Evolutionary conservation across 768 basidiomycete species (phyloP).

Genomic region (Rhizopogon sp.): DNA sequence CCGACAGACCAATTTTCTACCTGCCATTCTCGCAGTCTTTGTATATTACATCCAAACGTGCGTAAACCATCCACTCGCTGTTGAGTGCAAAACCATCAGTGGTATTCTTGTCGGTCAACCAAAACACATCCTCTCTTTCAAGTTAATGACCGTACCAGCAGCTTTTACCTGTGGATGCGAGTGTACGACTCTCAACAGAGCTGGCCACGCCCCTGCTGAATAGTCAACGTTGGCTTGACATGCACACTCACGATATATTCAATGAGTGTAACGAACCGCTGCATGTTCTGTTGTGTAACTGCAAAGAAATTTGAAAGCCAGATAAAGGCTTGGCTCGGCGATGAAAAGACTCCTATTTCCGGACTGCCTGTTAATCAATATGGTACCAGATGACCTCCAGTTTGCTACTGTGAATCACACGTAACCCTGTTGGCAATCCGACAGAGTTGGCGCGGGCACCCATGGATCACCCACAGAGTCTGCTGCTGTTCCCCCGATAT

Average conservation of each 20-base stretch:
- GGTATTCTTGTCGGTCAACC: conserved; percentile 45
- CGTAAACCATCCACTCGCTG: background rate
- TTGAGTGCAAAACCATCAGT: conserved; percentile 28
- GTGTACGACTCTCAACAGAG: background rate
- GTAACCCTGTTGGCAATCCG: no score
- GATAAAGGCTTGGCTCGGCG: conserved; percentile 38
- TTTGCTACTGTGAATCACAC: no score
- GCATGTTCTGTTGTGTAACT: conserved; percentile 9
- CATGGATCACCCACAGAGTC: no score
- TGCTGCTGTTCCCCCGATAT: no score
- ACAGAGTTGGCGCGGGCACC: no score
- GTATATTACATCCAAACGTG: conserved; percentile 16
- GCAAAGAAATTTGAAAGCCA: conserved; percentile 49
- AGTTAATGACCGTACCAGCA: conserved; percentile 33
- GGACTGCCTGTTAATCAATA: no score
- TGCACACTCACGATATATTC: no score
- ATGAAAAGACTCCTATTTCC: background rate
- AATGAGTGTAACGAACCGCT: no score
- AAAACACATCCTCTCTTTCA: conserved; percentile 46
- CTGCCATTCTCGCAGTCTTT: background rate
- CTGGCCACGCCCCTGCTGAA: conserved; percentile 15
- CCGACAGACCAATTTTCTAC: conserved; percentile 28
- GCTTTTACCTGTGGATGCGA: conserved; percentile 1
- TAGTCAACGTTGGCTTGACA: background rate
- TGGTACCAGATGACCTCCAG: no score